A percentile compares a stretch with the other conserved stretches of the same genome.
Evolutionary conservation across 306 rosid genomes (phyloP).

Genomic region (Rosa persica): DNA sequence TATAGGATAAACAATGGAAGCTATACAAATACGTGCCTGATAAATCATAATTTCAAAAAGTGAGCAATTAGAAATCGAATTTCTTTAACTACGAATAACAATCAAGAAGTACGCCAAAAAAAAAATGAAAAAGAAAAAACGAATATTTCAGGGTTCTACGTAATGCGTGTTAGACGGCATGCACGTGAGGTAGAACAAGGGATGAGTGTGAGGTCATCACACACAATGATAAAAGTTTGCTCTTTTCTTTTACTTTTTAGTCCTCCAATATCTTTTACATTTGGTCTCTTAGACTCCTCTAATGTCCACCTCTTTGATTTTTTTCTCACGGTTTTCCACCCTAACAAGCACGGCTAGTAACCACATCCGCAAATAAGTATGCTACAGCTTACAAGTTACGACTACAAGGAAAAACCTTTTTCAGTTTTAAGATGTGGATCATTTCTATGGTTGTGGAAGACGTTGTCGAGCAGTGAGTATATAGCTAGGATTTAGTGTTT

Average conservation of each 20-base stretch:
- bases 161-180: constrained; percentile 51
- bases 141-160: constrained; percentile 17
- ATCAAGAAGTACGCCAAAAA: not conserved
- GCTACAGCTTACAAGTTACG: not conserved
- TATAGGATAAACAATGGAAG: too few species aligned
- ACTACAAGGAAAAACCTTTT: not conserved
- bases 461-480: not conserved
- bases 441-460: not conserved
- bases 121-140: not conserved
- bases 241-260: constrained; percentile 76
- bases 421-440: not conserved
- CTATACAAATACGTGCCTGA: not conserved
- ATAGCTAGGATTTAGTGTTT: too few species aligned
- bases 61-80: not conserved
- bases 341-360: not conserved
- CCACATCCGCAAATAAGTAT: not conserved
- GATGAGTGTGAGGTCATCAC: constrained; percentile 56
- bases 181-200: constrained; percentile 77
- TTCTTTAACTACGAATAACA: not conserved
- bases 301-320: constrained; percentile 46
- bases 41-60: too few species aligned
- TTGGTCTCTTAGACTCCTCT: constrained; percentile 40
- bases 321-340: constrained; percentile 38
- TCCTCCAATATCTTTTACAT: constrained; percentile 75
- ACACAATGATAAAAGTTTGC: constrained; percentile 62